These are phyloP conservation scores for Boletus semigastroideus DNA, from an alignment of 1,284 basidiomycete genomes.

Conservation along the genomic window DNA sequence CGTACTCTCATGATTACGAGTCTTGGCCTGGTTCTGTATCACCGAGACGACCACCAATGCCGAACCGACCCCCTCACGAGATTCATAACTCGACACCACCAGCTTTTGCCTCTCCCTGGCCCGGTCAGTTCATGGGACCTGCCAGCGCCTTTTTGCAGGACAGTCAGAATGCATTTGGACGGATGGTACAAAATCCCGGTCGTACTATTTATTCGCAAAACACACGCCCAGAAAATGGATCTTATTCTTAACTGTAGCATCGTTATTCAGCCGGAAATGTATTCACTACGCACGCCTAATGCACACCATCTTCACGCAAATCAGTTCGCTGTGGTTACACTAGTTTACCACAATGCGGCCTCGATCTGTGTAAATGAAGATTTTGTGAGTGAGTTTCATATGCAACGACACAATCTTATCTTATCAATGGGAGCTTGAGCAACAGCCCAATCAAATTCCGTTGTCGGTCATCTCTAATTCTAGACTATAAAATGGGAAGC, in stretches of 20 bases:
- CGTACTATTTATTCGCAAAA: slow-evolving; percentile 60
- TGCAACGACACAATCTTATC: slow-evolving; percentile 22
- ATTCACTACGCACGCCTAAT: slow-evolving; percentile 27
- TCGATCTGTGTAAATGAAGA: too few species aligned
- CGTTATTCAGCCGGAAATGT: slow-evolving; percentile 18
- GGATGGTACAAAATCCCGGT: slow-evolving; percentile 44
- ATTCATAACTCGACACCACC: slow-evolving; percentile 28
- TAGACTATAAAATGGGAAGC: slow-evolving; percentile 11
- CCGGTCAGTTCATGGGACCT: slow-evolving; percentile 44
- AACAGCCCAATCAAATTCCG: neutral
- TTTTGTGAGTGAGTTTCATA: neutral
- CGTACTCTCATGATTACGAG: slow-evolving; percentile 20
- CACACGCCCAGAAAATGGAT: slow-evolving; percentile 33
- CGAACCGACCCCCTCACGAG: slow-evolving; percentile 22
- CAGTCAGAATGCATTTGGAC: slow-evolving; percentile 30
- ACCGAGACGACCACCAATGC: slow-evolving; percentile 23
- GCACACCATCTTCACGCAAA: neutral
- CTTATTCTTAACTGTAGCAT: slow-evolving; percentile 24
- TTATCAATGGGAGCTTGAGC: slow-evolving; percentile 15
- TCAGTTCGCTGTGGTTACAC: too few species aligned
- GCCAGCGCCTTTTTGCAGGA: slow-evolving; percentile 46
- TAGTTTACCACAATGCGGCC: too few species aligned
- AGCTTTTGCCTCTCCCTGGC: slow-evolving; percentile 35
- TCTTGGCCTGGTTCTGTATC: slow-evolving; percentile 29
- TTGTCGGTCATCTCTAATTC: neutral